Percentiles rank a stretch among this genome's conserved stretches.
Conservation (phyloP, 2,329 filamentous ascomycete species). For the Westerdykella ornata region DNA sequence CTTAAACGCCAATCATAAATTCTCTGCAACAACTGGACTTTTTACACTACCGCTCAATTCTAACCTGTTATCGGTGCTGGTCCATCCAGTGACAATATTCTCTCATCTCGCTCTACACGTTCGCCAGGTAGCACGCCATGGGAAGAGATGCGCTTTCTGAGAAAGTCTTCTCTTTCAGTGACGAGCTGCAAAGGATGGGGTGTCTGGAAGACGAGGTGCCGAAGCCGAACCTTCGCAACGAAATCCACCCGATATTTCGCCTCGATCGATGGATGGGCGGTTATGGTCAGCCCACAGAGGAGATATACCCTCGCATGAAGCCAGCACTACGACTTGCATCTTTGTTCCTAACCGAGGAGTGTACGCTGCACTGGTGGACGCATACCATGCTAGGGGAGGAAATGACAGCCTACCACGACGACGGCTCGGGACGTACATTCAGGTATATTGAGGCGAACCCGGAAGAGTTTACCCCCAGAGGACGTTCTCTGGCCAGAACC, state of each 20-base stretch:
- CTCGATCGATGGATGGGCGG: constrained; percentile 13
- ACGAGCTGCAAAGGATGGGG: neutral
- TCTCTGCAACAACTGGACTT: too few species aligned
- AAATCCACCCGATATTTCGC: constrained; percentile 13
- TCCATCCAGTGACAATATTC: too few species aligned
- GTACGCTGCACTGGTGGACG: constrained; percentile 14
- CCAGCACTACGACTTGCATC: constrained; percentile 14
- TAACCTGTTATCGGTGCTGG: too few species aligned
- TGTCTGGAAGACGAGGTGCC: neutral
- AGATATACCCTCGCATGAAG: constrained; percentile 4
- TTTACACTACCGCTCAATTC: too few species aligned
- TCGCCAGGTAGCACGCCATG: too few species aligned
- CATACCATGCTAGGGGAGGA: constrained; percentile 11
- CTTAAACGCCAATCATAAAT: too few species aligned
- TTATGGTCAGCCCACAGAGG: constrained; percentile 7
- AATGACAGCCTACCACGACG: neutral
- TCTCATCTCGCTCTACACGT: too few species aligned
- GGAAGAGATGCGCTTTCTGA: neutral
- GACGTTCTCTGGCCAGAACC: constrained; percentile 4
- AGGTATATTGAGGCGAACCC: constrained; percentile 6
- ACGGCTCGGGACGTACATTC: neutral
- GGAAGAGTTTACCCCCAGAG: constrained; percentile 3
- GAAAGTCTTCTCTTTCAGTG: neutral
- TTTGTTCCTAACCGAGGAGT: constrained; percentile 11
- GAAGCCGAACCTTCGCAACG: constrained; percentile 7